These are phyloP conservation scores for Cairneyella variabilis DNA, from an alignment of 495 filamentous ascomycete genomes.

Conservation along the genomic window DNA sequence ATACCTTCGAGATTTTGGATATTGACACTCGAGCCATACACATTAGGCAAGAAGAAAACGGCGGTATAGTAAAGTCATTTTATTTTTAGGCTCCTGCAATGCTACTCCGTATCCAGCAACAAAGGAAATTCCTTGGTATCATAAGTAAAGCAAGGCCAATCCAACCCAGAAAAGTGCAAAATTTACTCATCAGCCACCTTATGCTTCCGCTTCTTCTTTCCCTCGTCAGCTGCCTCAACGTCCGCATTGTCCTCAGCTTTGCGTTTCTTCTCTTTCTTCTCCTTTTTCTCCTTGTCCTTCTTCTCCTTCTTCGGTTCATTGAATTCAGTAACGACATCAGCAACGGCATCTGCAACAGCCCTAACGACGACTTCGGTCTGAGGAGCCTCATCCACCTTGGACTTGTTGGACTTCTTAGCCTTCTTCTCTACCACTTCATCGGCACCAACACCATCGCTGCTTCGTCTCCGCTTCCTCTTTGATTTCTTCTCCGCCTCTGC, in stretches of 20 bases:
- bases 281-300: too few relatives aligned
- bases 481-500: slow-evolving; percentile 5
- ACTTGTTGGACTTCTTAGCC: background rate
- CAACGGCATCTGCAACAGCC: background rate
- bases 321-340: background rate
- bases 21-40: too few relatives aligned
- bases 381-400: background rate
- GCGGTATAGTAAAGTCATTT: too few relatives aligned
- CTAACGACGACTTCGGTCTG: background rate
- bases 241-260: slow-evolving; percentile 8
- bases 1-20: too few relatives aligned
- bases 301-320: slow-evolving; percentile 1
- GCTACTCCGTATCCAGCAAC: background rate
- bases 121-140: slow-evolving; percentile 1
- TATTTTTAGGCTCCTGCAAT: background rate
- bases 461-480: slow-evolving; percentile 4
- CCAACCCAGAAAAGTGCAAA: background rate
- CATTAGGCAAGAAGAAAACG: too few relatives aligned
- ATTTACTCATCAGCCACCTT: background rate
- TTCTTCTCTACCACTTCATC: background rate
- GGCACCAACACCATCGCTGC: background rate
- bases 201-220: slow-evolving; percentile 13
- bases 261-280: slow-evolving; percentile 15
- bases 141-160: background rate
- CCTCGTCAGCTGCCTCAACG: background rate